A percentile compares a stretch with the other conserved stretches of the same genome.
Evolutionary conservation across 2,329 filamentous ascomycete genomes (phyloP).

Genomic region (Fusarium setosum): DNA sequence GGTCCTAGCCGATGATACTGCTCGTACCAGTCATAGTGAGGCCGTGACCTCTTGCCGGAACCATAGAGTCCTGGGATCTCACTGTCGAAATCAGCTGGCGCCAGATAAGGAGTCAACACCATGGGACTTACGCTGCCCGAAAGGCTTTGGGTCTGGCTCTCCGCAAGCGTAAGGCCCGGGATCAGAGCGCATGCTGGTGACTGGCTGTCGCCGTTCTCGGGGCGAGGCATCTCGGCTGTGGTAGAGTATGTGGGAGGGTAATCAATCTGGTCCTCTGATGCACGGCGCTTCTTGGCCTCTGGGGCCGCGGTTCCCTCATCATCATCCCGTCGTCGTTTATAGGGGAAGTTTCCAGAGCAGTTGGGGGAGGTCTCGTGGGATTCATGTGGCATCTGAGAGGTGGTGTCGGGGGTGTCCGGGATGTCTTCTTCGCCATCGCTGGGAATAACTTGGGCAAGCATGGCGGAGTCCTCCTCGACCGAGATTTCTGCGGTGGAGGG

Average conservation of each 20-base stretch:
- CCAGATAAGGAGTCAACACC: neutral
- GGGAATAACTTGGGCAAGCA: neutral
- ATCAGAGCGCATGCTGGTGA: neutral
- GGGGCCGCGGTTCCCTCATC: neutral
- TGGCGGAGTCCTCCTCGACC: too few relatives aligned
- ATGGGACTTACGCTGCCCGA: slow-evolving; percentile 6
- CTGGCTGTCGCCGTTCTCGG: neutral
- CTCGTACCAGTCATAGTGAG: slow-evolving; percentile 37
- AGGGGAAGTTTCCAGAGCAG: neutral
- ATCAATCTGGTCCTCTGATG: neutral
- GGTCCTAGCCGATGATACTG: slow-evolving; percentile 29
- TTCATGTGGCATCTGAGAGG: neutral
- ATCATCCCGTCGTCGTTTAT: slow-evolving; percentile 12
- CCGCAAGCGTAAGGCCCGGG: neutral
- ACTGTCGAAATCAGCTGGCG: slow-evolving; percentile 11
- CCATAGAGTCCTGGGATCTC: slow-evolving; percentile 34
- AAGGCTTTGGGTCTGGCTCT: neutral
- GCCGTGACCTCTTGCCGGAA: slow-evolving; percentile 18
- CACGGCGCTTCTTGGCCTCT: slow-evolving; percentile 4
- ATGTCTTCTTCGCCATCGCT: too few relatives aligned
- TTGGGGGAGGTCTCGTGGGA: neutral
- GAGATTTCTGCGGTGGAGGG: too few relatives aligned
- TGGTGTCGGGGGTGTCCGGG: neutral
- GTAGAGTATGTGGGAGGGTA: neutral
- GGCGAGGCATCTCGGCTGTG: neutral